Percentiles rank a stretch among this genome's conserved stretches.
Conservation (phyloP, 2,329 filamentous ascomycete genomes). For the Decorospora gaudefroyi region DNA sequence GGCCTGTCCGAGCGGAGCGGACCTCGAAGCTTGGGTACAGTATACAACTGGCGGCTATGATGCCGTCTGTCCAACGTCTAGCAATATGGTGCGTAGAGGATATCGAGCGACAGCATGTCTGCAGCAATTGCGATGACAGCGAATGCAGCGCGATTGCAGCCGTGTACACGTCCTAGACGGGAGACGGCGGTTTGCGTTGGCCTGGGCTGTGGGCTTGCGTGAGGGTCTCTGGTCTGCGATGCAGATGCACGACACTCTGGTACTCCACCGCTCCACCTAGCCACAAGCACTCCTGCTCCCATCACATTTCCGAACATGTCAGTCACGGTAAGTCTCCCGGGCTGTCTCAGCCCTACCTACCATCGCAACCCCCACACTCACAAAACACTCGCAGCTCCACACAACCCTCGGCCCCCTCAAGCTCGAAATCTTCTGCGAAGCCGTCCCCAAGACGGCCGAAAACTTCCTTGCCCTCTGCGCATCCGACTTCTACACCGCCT, state of each 20-base stretch:
- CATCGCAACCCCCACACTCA: background rate
- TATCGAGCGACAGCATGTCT: background rate
- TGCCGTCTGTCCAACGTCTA: constrained; percentile 4
- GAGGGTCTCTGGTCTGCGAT: too few species aligned
- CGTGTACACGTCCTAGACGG: constrained; percentile 13
- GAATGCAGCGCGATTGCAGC: constrained; percentile 13
- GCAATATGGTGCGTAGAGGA: background rate
- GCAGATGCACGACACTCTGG: too few species aligned
- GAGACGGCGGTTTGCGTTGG: too few species aligned
- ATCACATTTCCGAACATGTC: constrained; percentile 48
- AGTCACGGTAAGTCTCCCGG: constrained; percentile 49
- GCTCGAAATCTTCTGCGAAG: constrained; percentile 94
- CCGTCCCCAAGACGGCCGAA: constrained; percentile 89
- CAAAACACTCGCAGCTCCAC: constrained; percentile 71
- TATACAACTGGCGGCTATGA: constrained; percentile 10
- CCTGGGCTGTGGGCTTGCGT: too few species aligned
- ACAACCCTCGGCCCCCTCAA: constrained; percentile 90
- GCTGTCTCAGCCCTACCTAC: background rate
- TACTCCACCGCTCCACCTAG: constrained; percentile 6
- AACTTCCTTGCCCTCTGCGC: constrained; percentile 89
- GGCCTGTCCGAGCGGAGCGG: constrained; percentile 13
- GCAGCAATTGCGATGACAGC: constrained; percentile 5
- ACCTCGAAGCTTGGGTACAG: constrained; percentile 1
- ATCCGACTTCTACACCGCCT: constrained; percentile 73
- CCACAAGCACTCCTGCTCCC: constrained; percentile 18